Base-by-base conservation (phyloP, 768 basidiomycete genomes). In the Lactifluus pinguis region DNA sequence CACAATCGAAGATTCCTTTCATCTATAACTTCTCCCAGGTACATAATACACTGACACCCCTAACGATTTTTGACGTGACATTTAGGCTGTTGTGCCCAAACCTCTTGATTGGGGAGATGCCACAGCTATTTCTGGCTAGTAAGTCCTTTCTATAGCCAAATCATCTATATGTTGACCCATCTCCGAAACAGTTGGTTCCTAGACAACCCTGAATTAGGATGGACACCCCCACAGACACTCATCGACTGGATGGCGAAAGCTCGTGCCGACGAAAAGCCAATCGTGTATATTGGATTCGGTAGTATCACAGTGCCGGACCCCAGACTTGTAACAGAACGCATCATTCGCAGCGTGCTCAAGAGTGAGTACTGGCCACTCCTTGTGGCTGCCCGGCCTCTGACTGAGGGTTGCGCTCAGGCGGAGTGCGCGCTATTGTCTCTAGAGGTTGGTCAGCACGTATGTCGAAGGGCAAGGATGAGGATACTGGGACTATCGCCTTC, bases 211-310 rank as follows among this genome's bases (percentile, higher is more conserved):
- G 85, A 86, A 59, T 69, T 75, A 14, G 74, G 72, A 42, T 86
- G 85, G 85, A 72, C 72, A 6, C 80, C 84, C 3, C 79, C 84
- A 0, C 65, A 73, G 14, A 73, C 72, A 10, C 75, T 87, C 1
- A 54, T 81, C 2, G 72, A 73, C 11, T 87, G 80, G 72, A 85
- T 87, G 73, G 68, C 68, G 32, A 77, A 80, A 63, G 85, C 86
- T 4, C 75, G 78, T 14, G 62, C 61, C 3, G 83, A 86, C 58
- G 72, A 72, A 1, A 84, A 83, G 67, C 75, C 84, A 0, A 75
- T 87, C 49, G 85, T 87, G 3, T 87, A 87, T 67, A 85, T 87
- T 53, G 84, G 85, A 3, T 86, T 86, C 63, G 85, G 85, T 1
- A 83, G 81, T 36, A 85, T 87, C 59, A 84, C 83, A 5, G 84